Conservation (phyloP, 257 asterid species). For the Nicotiana benthamiana region DNA sequence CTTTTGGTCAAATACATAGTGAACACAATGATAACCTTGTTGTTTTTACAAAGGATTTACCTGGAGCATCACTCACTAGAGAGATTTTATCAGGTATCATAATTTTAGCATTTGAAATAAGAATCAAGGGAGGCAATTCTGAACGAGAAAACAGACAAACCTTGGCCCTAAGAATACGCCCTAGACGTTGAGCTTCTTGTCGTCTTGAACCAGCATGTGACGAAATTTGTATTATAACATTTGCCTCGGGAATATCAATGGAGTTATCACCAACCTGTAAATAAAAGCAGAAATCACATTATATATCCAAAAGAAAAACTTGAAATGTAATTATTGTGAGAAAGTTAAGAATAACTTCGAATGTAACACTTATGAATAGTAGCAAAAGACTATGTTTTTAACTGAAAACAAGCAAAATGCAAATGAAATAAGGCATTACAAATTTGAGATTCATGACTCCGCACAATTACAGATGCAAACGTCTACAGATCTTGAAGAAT, state of each 20-base stretch:
- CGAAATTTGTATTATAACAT: constrained; percentile 95
- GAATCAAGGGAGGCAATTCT: not conserved
- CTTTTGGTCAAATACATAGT: not conserved
- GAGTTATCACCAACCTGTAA: constrained; percentile 97
- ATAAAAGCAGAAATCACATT: constrained; percentile 9
- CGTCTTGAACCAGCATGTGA: constrained; percentile 99
- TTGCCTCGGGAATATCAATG: constrained; percentile 98
- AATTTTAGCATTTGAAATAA: not conserved
- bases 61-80: not conserved
- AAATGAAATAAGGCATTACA: not conserved
- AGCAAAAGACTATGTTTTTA: not conserved
- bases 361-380: not conserved
- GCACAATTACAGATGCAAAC: not conserved
- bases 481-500: not conserved
- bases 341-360: not conserved
- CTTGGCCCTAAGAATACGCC: constrained; percentile 99
- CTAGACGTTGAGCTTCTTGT: constrained; percentile 99
- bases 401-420: not conserved
- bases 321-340: not conserved
- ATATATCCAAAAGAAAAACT: not conserved
- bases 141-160: constrained; percentile 22
- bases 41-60: not conserved
- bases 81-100: not conserved
- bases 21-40: not conserved
- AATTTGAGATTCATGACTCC: not conserved